Evolutionary conservation across 169 alveolate genomes (phyloP).

Genomic region (Eimeria falciformis): DNA sequence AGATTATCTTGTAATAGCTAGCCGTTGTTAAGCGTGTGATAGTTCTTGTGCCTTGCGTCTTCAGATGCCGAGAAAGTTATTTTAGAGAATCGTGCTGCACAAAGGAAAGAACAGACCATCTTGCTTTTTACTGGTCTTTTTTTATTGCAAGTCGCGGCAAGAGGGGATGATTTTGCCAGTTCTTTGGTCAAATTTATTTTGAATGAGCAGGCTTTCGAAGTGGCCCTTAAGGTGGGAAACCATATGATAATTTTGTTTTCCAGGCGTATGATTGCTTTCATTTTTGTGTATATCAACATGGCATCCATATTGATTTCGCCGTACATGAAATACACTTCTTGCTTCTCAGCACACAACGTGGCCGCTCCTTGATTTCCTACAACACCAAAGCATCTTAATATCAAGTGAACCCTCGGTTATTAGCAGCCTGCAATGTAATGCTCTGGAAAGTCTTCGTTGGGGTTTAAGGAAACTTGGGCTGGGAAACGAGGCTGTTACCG

Average conservation of each 20-base stretch:
- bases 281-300: no score
- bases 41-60: not conserved
- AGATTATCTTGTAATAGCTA: not conserved
- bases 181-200: slow-evolving; percentile 12
- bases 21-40: not conserved
- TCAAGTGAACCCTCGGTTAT: slow-evolving; percentile 21
- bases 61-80: not conserved
- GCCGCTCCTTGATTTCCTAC: slow-evolving; percentile 47
- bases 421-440: slow-evolving; percentile 34
- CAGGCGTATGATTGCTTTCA: no score
- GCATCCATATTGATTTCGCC: no score
- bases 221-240: slow-evolving; percentile 9
- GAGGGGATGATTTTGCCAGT: slow-evolving; percentile 24
- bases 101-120: slow-evolving; percentile 12
- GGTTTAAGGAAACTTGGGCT: slow-evolving; percentile 50
- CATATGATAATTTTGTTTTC: no score
- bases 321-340: no score
- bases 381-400: slow-evolving; percentile 19
- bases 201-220: slow-evolving; percentile 33
- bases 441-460: slow-evolving; percentile 31
- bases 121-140: slow-evolving; percentile 51
- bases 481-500: slow-evolving; percentile 31
- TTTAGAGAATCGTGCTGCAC: not conserved
- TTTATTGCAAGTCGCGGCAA: slow-evolving; percentile 5
- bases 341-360: slow-evolving; percentile 44